Evolutionary conservation across 257 asterid species (phyloP), one percentile per base, ranked within the genome.

Genomic region (Pogostemon cablin): DNA sequence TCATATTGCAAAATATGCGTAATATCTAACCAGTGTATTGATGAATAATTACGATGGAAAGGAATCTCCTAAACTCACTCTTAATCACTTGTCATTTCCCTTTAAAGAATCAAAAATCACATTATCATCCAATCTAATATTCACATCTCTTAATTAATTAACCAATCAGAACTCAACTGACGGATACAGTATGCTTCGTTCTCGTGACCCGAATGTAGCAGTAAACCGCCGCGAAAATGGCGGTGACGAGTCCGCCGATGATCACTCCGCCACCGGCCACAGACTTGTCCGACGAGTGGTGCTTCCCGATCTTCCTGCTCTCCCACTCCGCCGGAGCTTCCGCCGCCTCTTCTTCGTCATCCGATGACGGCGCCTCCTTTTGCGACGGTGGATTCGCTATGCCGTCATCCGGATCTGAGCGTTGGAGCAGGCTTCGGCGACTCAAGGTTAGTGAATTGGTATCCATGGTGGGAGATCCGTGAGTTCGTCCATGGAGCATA

Each of bases 211-310:
- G 78, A 68, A 90, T 90, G 71, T 90, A 90, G 80, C 93, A 87
- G 62, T 77, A 90, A 69, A 90, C 91, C 47, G 89, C 84, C 3
- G 91, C 95, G 40, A 87, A 84, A 69, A 78, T 70, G 74, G 81
- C 92, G 69, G 95, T 85, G 56, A 84, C 86, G 72, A 90, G 95
- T 35, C 95, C 96, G 71, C 95, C 96, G 60, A 90, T 74, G 10
- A 90, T 87, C 50, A 90, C 89, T 41, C 89, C 91, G 4, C 92
- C 92, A 48, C 91, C 95, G 1, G 89, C 91, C 42, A 74, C 88
- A 0, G 91, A 86, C 62, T 72, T 82, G 56, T 83, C 89, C 61
- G 88, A 25, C 37, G 88, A 81, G 67, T 74, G 89, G 73, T 83
- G 91, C 55, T 75, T 75, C 67, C 63, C 75, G 43, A 61, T 52